These are phyloP conservation scores for Diaporthe batatas DNA, from an alignment of 2,329 filamentous ascomycete genomes.

Conservation along the genomic window DNA sequence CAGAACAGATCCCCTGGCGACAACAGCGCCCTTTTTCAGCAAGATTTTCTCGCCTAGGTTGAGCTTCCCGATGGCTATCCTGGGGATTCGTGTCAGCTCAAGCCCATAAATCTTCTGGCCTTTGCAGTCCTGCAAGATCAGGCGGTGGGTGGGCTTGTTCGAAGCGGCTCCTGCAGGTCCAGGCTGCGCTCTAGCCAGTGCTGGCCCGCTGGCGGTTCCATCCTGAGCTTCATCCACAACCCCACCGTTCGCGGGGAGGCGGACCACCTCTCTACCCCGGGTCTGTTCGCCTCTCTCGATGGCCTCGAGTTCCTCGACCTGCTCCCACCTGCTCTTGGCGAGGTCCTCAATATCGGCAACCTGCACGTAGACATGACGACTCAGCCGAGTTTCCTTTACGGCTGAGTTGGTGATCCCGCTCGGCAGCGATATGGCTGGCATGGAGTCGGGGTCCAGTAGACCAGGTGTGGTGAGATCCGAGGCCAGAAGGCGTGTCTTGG, in stretches of 20 bases:
- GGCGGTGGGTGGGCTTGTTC: slow-evolving; percentile 76
- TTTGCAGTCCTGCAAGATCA: slow-evolving; percentile 84
- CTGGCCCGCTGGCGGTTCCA: slow-evolving; percentile 50
- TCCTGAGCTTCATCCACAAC: slow-evolving; percentile 65
- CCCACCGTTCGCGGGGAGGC: slow-evolving; percentile 63
- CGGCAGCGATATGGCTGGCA: slow-evolving; percentile 67
- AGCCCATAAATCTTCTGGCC: slow-evolving; percentile 79
- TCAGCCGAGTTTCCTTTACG: slow-evolving; percentile 68
- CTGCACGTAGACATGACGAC: slow-evolving; percentile 79
- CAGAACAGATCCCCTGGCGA: slow-evolving; percentile 83
- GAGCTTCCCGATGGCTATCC: slow-evolving; percentile 73
- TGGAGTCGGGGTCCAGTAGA: slow-evolving; percentile 59
- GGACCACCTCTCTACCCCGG: slow-evolving; percentile 84
- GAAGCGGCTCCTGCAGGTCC: slow-evolving; percentile 39
- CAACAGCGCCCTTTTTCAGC: slow-evolving; percentile 72
- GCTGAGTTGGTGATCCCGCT: slow-evolving; percentile 65
- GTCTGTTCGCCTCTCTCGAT: slow-evolving; percentile 79
- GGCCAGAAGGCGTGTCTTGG: slow-evolving; percentile 82
- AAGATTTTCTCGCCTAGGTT: slow-evolving; percentile 87
- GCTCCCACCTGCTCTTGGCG: slow-evolving; percentile 83
- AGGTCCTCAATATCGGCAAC: slow-evolving; percentile 90
- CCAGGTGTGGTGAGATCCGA: slow-evolving; percentile 78
- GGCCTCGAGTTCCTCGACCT: slow-evolving; percentile 85
- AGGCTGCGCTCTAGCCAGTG: slow-evolving; percentile 38
- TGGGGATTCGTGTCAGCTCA: slow-evolving; percentile 76